These are phyloP conservation scores for Gamsiella multidivaricata DNA, from an alignment of 192 early-diverging fungal genomes.

Conservation along the genomic window DNA sequence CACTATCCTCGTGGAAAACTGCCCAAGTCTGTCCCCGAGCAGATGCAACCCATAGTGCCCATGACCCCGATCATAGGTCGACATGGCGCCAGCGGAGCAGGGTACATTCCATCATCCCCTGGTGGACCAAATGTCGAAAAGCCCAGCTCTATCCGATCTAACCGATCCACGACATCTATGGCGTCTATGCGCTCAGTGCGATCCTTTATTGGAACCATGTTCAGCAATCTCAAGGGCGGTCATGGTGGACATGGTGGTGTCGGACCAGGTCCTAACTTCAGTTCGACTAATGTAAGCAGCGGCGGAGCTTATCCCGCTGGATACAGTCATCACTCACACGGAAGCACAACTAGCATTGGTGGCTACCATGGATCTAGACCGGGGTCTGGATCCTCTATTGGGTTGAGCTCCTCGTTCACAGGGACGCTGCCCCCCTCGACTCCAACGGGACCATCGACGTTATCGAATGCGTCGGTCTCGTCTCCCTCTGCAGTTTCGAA, in stretches of 20 bases:
- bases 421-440: slow-evolving; percentile 31
- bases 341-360: slow-evolving; percentile 49
- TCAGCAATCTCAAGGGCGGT: slow-evolving; percentile 37
- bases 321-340: slow-evolving; percentile 45
- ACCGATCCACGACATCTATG: slow-evolving; percentile 34
- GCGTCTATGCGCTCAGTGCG: slow-evolving; percentile 48
- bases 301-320: slow-evolving; percentile 29
- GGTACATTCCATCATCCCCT: slow-evolving; percentile 20
- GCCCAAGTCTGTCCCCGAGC: slow-evolving; percentile 46
- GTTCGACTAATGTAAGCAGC: slow-evolving; percentile 2
- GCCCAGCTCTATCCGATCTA: slow-evolving; percentile 52
- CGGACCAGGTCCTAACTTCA: slow-evolving; percentile 7
- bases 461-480: slow-evolving; percentile 23
- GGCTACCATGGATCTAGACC: slow-evolving; percentile 43
- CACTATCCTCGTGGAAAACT: slow-evolving; percentile 46
- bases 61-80: slow-evolving; percentile 36
- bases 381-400: slow-evolving; percentile 44
- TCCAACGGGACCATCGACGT: slow-evolving; percentile 19
- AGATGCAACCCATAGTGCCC: slow-evolving; percentile 41
- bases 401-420: slow-evolving; percentile 32
- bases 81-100: neutral
- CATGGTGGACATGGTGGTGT: slow-evolving; percentile 16
- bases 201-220: slow-evolving; percentile 51
- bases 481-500: slow-evolving; percentile 4
- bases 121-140: slow-evolving; percentile 18